Conservation (phyloP, 2,329 filamentous ascomycete genomes). For the Zasmidium citrigriseum region DNA sequence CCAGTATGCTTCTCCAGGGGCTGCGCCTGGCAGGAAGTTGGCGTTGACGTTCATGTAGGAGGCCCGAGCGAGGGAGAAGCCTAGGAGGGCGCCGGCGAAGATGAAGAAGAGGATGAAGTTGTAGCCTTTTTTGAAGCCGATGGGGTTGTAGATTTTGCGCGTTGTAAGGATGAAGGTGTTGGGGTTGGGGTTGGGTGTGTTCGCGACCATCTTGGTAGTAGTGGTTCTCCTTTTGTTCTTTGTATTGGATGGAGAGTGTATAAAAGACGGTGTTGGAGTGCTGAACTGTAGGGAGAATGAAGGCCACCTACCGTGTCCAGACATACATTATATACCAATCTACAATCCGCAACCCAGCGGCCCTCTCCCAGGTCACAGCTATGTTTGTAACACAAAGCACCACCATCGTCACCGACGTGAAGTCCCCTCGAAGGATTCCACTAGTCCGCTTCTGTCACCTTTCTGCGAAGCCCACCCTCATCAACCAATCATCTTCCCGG, state of each 20-base stretch:
- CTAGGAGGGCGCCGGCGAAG: conserved; percentile 37
- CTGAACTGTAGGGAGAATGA: too few species aligned
- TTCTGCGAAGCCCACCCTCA: too few species aligned
- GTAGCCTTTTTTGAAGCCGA: conserved; percentile 60
- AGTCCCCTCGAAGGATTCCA: not conserved
- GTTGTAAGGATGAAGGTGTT: conserved; percentile 19
- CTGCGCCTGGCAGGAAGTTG: conserved; percentile 28
- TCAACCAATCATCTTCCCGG: not conserved
- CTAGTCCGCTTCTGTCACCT: not conserved
- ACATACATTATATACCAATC: too few species aligned
- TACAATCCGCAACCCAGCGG: too few species aligned
- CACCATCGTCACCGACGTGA: too few species aligned
- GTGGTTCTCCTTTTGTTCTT: too few species aligned
- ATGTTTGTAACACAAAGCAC: too few species aligned
- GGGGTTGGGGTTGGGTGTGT: conserved; percentile 19
- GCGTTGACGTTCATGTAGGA: conserved; percentile 51
- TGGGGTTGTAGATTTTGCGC: conserved; percentile 41
- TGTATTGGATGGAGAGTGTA: too few species aligned
- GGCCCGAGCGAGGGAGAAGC: conserved; percentile 53
- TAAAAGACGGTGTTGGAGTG: too few species aligned
- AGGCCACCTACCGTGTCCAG: too few species aligned
- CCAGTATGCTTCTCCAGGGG: conserved; percentile 50
- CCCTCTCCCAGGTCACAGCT: too few species aligned
- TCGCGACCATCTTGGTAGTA: conserved; percentile 15
- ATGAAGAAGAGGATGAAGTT: conserved; percentile 56